phyloP scores from a whole-genome alignment of 306 rosid species.

The Carpinus viminea region DNA sequence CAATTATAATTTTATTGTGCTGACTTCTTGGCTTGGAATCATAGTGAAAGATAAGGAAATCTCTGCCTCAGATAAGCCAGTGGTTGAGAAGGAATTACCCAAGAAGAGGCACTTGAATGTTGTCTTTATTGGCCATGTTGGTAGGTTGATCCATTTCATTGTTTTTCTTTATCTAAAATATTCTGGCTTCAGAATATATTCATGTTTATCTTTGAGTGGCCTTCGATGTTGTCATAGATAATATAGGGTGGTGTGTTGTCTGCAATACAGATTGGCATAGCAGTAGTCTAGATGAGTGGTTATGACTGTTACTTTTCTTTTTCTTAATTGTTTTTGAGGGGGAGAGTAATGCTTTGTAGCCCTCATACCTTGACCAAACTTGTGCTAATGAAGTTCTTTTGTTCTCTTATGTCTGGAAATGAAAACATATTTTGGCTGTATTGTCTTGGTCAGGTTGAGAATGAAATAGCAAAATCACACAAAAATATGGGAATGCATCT shows the following conservation, averaged over 20 bases:
- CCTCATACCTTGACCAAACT: background rate
- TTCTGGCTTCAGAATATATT: background rate
- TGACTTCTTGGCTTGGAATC: constrained; percentile 36
- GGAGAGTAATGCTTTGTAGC: background rate
- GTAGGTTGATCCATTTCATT: constrained; percentile 49
- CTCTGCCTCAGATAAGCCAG: constrained; percentile 29
- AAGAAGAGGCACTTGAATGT: constrained; percentile 84
- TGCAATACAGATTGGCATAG: background rate
- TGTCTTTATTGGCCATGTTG: constrained; percentile 96
- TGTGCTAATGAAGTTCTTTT: background rate
- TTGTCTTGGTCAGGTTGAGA: background rate
- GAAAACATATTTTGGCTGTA: background rate
- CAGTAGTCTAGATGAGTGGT: background rate
- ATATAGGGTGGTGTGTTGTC: background rate
- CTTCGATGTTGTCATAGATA: background rate
- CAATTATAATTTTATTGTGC: constrained; percentile 18
- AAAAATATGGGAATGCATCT: background rate
- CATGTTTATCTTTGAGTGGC: constrained; percentile 1
- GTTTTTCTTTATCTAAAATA: constrained; percentile 1
- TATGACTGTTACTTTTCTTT: background rate
- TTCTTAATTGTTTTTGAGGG: background rate
- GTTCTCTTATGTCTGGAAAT: background rate
- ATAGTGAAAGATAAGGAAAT: constrained; percentile 56
- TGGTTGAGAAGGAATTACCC: constrained; percentile 32
- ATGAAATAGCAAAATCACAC: background rate